Evolutionary conservation across 1,284 basidiomycete genomes (phyloP), one percentile per base, ranked within the genome.

Genomic region (Pseudozyma hubeiensis): DNA sequence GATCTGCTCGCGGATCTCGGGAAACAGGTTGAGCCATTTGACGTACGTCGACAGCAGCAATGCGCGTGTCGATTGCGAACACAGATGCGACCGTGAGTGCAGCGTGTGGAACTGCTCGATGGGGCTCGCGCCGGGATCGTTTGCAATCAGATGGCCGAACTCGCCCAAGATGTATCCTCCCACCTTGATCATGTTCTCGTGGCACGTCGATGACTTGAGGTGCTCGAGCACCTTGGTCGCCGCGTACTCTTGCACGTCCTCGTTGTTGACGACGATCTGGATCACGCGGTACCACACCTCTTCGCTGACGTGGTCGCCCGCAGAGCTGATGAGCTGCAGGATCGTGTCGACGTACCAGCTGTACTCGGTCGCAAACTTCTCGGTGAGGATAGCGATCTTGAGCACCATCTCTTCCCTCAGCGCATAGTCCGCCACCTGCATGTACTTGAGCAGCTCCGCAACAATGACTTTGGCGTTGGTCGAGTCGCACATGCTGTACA

Each of bases 21-120:
- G 97, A 86, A 99, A 99, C 55, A 99, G 91, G 84, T 99, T 99
- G 70, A 97, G 93, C 96, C 94, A 97, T 88, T 99, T 99, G 87
- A 98, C 91, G 85, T 99, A 99, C 0, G 97, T 97, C 7, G 96
- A 96, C 14, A 99, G 87, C 29, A 99, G 89, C 46, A 99, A 88
- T 0, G 95, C 92, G 33, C 96, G 90, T 7, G 97, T 99, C 31
- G 94, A 87, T 2, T 95, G 93, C 41, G 93, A 90, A 84, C 96
- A 97, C 81, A 94, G 92, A 84, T 96, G 94, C 31, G 95, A 95
- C 84, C 98, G 97, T 5, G 93, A 91, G 85, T 99, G 96, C 7
- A 99, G 87, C 5, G 93, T 88, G 77, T 94, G 92, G 85, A 99
- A 97, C 81, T 99, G 97, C 84, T 98, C 95, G 67, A 91, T 89